These are phyloP conservation scores for Hypoxylon sp. DNA, from an alignment of 2,329 filamentous ascomycete genomes.

Conservation along the genomic window DNA sequence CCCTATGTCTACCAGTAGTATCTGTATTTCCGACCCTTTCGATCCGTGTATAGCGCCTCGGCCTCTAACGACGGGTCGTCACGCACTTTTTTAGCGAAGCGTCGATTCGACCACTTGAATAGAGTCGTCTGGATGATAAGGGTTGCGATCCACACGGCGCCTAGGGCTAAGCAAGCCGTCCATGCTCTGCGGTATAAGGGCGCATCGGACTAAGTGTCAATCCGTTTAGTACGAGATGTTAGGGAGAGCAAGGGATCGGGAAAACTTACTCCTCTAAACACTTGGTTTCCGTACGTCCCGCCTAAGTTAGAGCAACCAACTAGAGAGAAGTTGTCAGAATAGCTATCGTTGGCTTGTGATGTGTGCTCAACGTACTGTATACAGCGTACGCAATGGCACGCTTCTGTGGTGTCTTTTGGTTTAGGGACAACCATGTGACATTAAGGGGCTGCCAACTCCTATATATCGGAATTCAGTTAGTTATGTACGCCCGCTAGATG, in stretches of 20 bases:
- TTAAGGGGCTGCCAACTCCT: conserved; percentile 46
- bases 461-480: conserved; percentile 5
- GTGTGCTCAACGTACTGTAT: conserved; percentile 36
- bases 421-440: conserved; percentile 45
- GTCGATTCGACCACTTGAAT: conserved; percentile 40
- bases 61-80: conserved; percentile 24
- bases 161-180: conserved; percentile 43
- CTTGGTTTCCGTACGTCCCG: conserved; percentile 47
- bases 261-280: conserved; percentile 44
- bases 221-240: not conserved
- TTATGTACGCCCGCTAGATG: not conserved
- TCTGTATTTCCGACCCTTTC: conserved; percentile 28
- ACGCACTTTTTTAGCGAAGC: conserved; percentile 30
- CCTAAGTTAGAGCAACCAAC: conserved; percentile 46
- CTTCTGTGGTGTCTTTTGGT: conserved; percentile 44
- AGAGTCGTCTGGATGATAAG: conserved; percentile 39
- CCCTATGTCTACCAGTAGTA: conserved; percentile 35
- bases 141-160: conserved; percentile 42
- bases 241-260: not conserved
- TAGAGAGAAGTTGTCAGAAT: conserved; percentile 21
- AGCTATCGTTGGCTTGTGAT: not conserved
- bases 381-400: conserved; percentile 45
- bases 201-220: conserved; percentile 32
- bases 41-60: conserved; percentile 38
- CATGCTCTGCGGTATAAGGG: conserved; percentile 46